Evolutionary conservation across 495 filamentous ascomycete genomes (phyloP), one percentile per base, ranked within the genome.

Genomic region (Penicillium goetzii): DNA sequence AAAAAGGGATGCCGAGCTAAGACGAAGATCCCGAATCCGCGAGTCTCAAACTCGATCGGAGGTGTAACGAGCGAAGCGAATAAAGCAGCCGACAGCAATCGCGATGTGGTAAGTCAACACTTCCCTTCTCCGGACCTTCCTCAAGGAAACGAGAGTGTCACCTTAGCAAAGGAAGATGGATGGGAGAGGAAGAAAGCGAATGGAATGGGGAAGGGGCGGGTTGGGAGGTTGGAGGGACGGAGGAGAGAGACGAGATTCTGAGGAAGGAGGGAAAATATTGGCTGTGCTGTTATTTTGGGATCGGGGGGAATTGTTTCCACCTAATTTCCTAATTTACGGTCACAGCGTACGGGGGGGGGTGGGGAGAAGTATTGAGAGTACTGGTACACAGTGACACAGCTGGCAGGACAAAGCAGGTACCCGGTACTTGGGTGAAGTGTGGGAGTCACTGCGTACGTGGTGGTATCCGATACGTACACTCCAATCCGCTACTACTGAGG

Each of bases 261-360:
- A 60, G 45, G 51, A 71, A 76, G 60, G 54, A 56, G 60, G 67
- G 69, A 70, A 71, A 70, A 70, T 69, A 64, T 56, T 40, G 55
- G 63, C 63, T 66, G 71, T 70, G 71, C 53, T 61, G 73, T 78
- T 80, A 78, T 79, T 80, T 80, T 80, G 71, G 75, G 75, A 43
- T 72, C 64, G 71, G 71, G 66, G 71, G 69, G 54, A 53, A 57
- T 58, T 9, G 28, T 21, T 32, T 36, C 3, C 25, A 17, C 9
- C 59, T 61, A 53, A 60, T 60, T 60, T 53, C 43, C 43, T 36
- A 58, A 59, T 59, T 59, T 59, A 59, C 57, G 19, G 34, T 56
- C n/a, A 59, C 57, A 10, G 51, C 30, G 43, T 50, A 59, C 43
- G 45, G 19, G 28, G 21, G 17, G 15, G 38, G 5, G 10, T 45